A percentile compares a stretch with the other conserved stretches of the same genome.
phyloP scores from a whole-genome alignment of 805 yeast genomes.

The Candida michaelii region DNA sequence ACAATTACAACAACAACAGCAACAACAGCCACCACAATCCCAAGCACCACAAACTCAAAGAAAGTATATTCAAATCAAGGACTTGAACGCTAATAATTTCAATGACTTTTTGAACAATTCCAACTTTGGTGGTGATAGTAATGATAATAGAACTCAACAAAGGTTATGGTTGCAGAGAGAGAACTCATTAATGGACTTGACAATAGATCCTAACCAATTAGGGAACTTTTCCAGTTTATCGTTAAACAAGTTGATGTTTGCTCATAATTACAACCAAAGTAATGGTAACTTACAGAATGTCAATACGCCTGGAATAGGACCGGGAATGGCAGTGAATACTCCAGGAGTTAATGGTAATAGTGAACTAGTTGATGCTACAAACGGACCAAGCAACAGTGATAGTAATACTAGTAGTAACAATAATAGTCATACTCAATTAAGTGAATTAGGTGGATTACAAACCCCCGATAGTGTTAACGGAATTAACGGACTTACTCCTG shows the following conservation, averaged over 20 bases:
- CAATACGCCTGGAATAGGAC: too few species aligned
- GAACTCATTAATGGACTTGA: conserved; percentile 62
- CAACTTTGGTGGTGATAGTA: conserved; percentile 2
- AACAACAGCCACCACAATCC: background rate
- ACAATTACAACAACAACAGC: conserved; percentile 18
- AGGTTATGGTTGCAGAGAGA: conserved; percentile 82
- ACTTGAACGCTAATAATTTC: conserved; percentile 28
- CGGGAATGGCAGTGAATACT: background rate
- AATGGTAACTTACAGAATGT: conserved; percentile 14
- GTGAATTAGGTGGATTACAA: background rate
- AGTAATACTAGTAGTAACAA: background rate
- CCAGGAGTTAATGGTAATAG: background rate
- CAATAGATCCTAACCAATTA: conserved; percentile 29
- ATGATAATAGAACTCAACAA: conserved; percentile 65
- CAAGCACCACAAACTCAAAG: background rate
- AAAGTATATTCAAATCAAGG: conserved; percentile 6
- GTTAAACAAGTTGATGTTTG: conserved; percentile 39
- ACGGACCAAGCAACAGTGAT: conserved; percentile 2
- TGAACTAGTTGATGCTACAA: conserved; percentile 6
- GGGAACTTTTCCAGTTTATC: conserved; percentile 41
- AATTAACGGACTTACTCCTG: conserved; percentile 19
- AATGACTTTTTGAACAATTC: conserved; percentile 24
- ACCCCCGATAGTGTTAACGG: conserved; percentile 26
- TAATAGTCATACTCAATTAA: conserved; percentile 1
- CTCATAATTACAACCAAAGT: conserved; percentile 30